Conservation (phyloP, 108 stramenopile genomes). For the Parmales sp. region DNA sequence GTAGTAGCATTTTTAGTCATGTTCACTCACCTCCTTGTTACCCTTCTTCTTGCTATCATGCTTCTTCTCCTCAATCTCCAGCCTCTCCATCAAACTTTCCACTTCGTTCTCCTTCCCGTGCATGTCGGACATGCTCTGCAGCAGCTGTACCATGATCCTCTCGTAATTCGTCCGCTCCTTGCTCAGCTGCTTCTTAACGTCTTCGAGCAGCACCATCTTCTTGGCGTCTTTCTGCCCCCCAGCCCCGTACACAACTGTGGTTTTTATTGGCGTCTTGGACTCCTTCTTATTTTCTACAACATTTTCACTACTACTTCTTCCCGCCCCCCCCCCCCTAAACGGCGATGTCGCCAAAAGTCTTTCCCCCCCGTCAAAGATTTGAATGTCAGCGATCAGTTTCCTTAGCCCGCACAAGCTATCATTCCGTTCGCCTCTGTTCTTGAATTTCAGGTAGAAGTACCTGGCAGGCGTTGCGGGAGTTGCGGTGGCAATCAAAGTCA, state of each 20-base stretch:
- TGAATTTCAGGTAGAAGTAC: constrained; percentile 68
- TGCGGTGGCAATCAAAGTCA: constrained; percentile 69
- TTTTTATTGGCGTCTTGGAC: background rate
- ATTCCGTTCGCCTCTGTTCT: constrained; percentile 64
- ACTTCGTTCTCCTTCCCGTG: constrained; percentile 80
- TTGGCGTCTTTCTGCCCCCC: background rate
- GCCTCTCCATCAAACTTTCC: constrained; percentile 45
- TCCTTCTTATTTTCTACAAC: background rate
- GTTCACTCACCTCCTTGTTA: constrained; percentile 56
- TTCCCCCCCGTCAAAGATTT: constrained; percentile 75
- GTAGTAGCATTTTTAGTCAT: constrained; percentile 85
- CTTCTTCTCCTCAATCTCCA: constrained; percentile 48
- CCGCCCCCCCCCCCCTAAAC: background rate
- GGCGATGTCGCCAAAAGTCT: constrained; percentile 11
- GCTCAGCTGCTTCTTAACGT: constrained; percentile 69
- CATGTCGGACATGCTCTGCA: constrained; percentile 70
- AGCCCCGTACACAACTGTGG: background rate
- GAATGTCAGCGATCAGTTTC: constrained; percentile 68
- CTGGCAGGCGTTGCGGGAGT: constrained; percentile 64
- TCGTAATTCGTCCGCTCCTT: constrained; percentile 74
- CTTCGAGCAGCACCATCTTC: constrained; percentile 66
- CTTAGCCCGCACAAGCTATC: constrained; percentile 64
- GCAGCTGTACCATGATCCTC: constrained; percentile 63
- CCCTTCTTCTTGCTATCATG: constrained; percentile 71
- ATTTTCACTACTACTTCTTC: background rate